Percentiles rank a stretch among this genome's conserved stretches.
These are phyloP conservation scores for Canariomyces notabilis DNA, from an alignment of 2,329 filamentous ascomycete genomes.

Conservation along the genomic window DNA sequence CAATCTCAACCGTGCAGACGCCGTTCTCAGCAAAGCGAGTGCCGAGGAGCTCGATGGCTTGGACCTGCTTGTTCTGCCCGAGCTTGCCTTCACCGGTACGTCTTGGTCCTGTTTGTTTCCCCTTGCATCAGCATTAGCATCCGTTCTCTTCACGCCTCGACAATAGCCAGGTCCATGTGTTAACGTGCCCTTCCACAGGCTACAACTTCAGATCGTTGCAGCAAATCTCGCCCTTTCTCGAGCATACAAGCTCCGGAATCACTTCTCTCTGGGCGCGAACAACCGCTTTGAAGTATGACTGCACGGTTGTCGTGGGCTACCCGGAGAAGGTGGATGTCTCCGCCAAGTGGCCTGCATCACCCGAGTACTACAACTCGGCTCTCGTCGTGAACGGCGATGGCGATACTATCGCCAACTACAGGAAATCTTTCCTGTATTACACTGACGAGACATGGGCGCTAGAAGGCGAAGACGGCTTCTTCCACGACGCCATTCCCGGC, in stretches of 20 bases:
- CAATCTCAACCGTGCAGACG: slow-evolving; percentile 65
- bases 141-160: neutral
- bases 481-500: slow-evolving; percentile 37
- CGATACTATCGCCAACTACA: slow-evolving; percentile 56
- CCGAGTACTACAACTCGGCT: slow-evolving; percentile 52
- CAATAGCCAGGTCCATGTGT: neutral
- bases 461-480: slow-evolving; percentile 51
- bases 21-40: slow-evolving; percentile 50
- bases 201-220: slow-evolving; percentile 72
- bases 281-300: slow-evolving; percentile 60
- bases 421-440: slow-evolving; percentile 55
- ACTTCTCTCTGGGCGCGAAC: slow-evolving; percentile 67
- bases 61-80: slow-evolving; percentile 69
- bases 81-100: slow-evolving; percentile 69
- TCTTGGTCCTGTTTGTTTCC: neutral
- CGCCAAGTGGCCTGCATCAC: slow-evolving; percentile 43
- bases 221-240: slow-evolving; percentile 64
- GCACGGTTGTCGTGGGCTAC: slow-evolving; percentile 66
- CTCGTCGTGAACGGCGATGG: slow-evolving; percentile 55
- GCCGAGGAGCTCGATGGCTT: slow-evolving; percentile 56
- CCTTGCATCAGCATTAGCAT: neutral
- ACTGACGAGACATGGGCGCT: slow-evolving; percentile 59
- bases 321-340: slow-evolving; percentile 60
- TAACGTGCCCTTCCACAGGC: slow-evolving; percentile 38
- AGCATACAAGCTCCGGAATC: slow-evolving; percentile 60